Percentiles rank a stretch among this genome's conserved stretches.
Conservation (phyloP, 768 basidiomycete species). For the Phaeolepiota aurea region DNA sequence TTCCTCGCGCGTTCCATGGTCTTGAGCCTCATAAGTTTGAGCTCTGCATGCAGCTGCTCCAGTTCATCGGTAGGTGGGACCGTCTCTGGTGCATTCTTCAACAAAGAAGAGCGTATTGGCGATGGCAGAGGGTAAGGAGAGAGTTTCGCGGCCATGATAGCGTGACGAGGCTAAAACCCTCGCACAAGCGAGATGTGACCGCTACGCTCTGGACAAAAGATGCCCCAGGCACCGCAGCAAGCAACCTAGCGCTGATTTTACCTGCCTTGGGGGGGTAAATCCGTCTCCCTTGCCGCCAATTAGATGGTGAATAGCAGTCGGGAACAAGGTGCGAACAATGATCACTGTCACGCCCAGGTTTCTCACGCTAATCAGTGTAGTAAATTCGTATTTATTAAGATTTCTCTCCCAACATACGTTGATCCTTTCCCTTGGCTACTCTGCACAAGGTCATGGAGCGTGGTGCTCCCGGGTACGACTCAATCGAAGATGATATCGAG, state of each 20-base stretch:
- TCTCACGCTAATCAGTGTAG: neutral
- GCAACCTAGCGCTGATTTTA: neutral
- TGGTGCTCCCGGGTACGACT: slow-evolving; percentile 20
- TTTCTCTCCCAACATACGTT: too few species aligned
- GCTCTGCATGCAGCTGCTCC: slow-evolving; percentile 53
- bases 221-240: neutral
- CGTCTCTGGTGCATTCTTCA: slow-evolving; percentile 55
- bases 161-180: neutral
- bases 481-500: slow-evolving; percentile 24
- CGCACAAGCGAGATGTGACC: neutral
- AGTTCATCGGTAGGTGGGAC: slow-evolving; percentile 72
- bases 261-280: neutral
- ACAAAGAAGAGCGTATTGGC: slow-evolving; percentile 47
- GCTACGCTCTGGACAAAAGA: neutral
- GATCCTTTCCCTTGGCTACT: neutral
- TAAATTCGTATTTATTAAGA: neutral
- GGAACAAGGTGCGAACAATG: slow-evolving; percentile 30
- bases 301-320: slow-evolving; percentile 22
- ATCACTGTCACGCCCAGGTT: slow-evolving; percentile 13
- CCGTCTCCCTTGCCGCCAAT: slow-evolving; percentile 1
- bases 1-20: slow-evolving; percentile 61
- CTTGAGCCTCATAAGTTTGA: slow-evolving; percentile 42
- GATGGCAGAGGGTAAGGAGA: slow-evolving; percentile 37
- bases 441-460: slow-evolving; percentile 15
- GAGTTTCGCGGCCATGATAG: slow-evolving; percentile 55